Evolutionary conservation across 176 grass and related monocot species (phyloP), one percentile per base, ranked within the genome.

Genomic region (Dactylis glomerata): DNA sequence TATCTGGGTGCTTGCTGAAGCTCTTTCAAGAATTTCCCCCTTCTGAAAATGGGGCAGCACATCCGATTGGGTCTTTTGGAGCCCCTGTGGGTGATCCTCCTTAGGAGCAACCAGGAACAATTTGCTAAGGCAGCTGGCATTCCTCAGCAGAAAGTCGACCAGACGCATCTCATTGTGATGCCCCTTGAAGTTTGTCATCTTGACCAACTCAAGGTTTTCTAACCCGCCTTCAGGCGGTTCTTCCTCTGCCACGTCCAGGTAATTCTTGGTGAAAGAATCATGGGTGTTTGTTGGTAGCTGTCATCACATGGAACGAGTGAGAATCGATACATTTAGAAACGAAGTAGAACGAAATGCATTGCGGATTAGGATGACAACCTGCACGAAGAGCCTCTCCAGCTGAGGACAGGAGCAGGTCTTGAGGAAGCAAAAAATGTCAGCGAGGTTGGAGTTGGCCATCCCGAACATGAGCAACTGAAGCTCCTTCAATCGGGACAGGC

Each of bases 161-260:
- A 97, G 86, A 14, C 73, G 79, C 54, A 86, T 79, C 92, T 97
- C 95, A 80, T 95, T 95, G 52, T 75, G 56, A 87, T 95, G 87
- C 38, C 92, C 92, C 76, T 95, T 95, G 89, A 94, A 97, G 78
- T 90, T 93, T 78, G 77, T 92, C 80, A 97, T 80, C 89, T 97
- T 97, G 82, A 86, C 88, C 54, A 89, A 68, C 52, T 33, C 81
- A 65, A 97, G 90, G 73, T 93, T 88, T 83, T 94, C 91, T 46
- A 97, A 84, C 73, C 82, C 89, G 31, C 88, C 92, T 76, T 88
- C 81, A 7, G 95, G 95, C 6, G 91, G 86, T 38, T 89, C 88
- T 81, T 93, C 95, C 73, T 93, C 91, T 40, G 42, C 27, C 59
- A 95, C 78, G 44, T 79, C 82, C 87, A 97, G 73, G 85, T 84